Base-by-base conservation (phyloP, 768 basidiomycete species). In the Epithele typhae region DNA sequence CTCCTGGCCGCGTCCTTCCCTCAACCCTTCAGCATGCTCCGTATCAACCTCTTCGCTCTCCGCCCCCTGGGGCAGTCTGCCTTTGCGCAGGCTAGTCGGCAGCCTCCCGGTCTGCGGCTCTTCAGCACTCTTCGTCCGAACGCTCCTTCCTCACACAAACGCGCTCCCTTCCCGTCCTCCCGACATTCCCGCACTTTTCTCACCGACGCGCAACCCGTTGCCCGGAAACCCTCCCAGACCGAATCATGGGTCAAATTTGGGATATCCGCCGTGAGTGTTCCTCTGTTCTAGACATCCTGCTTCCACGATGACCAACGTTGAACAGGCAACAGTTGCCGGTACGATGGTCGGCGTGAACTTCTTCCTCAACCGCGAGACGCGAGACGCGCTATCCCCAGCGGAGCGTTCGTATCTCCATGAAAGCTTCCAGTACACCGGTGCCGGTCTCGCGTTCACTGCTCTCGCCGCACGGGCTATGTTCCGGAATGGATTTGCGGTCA, bases 391-490 rank as follows among this genome's bases (percentile, higher is more conserved):
- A 22, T 77, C 79, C 32, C 45, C 63, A 0, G 71, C 73, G 0
- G 89, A 92, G 64, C 80, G 73, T 46, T 77, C 77, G 10, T 79
- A 86, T 58, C 71, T 92, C 4, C 78, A 92, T 56, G 80, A 83
- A 32, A 83, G 77, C 46, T 92, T 91, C 74, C 81, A 78, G 59
- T 93, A 91, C 57, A 89, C 90, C 5, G 91, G 85, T 10, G 85
- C 75, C 38, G 92, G 91, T 1, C 78, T 94, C 21, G 71, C 71
- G 2, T 64, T 92, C 27, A 91, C 88, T 1, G 90, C 91, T 0
- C 61, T 84, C 12, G 81, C 79, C n/a, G 92, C 92, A 3, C 79
- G 87, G n/a, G 68, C 79, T 39, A 70, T 92, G 68, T 91, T 89
- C 67, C 77, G 66, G 54, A 78, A 78, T 45, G 83, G 88, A 2